A percentile compares a stretch with the other conserved stretches of the same genome.
Evolutionary conservation across 2,329 filamentous ascomycete species (phyloP).

Genomic region (Aspergillus nomiae): DNA sequence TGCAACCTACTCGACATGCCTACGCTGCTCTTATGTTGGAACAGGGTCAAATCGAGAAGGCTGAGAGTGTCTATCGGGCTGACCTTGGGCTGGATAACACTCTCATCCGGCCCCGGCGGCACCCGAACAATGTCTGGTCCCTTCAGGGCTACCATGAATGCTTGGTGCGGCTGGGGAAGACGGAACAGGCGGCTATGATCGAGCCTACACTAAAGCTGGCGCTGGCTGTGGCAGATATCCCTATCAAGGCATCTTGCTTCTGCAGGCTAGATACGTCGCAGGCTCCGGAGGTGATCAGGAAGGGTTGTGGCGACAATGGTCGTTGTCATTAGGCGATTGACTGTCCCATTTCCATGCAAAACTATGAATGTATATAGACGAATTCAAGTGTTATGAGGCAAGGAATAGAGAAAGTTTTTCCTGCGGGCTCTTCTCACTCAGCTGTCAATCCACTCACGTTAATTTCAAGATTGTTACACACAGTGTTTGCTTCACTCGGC

Average conservation of each 20-base stretch:
- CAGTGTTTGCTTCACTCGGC: not conserved
- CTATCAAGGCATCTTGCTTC: conserved; percentile 39
- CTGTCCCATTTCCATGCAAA: too few relatives aligned
- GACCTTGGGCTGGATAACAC: too few relatives aligned
- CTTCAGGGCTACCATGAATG: too few relatives aligned
- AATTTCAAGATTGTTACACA: not conserved
- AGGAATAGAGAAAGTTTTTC: not conserved
- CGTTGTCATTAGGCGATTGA: not conserved
- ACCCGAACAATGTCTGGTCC: too few relatives aligned
- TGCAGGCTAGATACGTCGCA: conserved; percentile 27
- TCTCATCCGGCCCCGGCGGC: too few relatives aligned
- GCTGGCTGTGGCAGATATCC: conserved; percentile 59
- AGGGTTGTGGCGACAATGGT: not conserved
- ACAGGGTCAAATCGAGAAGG: conserved; percentile 59
- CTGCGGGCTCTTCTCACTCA: not conserved
- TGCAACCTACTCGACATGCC: conserved; percentile 71
- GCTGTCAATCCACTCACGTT: not conserved
- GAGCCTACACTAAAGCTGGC: conserved; percentile 52
- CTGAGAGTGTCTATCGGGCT: too few relatives aligned
- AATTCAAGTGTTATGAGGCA: not conserved
- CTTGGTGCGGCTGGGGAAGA: conserved; percentile 43
- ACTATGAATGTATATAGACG: too few relatives aligned
- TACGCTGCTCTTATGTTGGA: conserved; percentile 69
- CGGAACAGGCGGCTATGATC: conserved; percentile 48
- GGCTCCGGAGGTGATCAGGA: conserved; percentile 7